Evolutionary conservation across 2,329 filamentous ascomycete genomes (phyloP), one percentile per base, ranked within the genome.

Genomic region (Aspergillus niger): DNA sequence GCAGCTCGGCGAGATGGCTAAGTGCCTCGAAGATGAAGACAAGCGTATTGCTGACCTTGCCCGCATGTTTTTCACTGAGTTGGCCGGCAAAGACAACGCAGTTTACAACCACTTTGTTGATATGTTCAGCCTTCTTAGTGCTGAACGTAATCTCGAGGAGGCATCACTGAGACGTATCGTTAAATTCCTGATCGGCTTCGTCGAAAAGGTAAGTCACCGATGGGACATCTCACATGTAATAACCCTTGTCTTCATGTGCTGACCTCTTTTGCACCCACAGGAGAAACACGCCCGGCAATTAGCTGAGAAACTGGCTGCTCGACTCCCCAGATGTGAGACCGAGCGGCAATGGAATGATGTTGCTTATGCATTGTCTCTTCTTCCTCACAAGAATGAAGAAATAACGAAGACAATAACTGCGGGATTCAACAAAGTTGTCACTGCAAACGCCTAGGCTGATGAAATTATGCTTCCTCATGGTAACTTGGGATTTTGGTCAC

Each of bases 71-170:
- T 99, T 99, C 77, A 94, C 92, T 0, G 95, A 99, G 77, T 85
- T 99, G 58, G 92, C 93, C 63, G 97, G 92, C 68, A 99, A 99
- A 81, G 95, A 99, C 75, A 99, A 99, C 72, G 95, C 95, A 2
- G 92, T 99, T 2, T 99, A 99, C 77, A 99, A 99, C 75, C 94
- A 99, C 79, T 99, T 99, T 77, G 92, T 99, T 28, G 95, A 99
- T 74, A 98, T 99, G 91, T 99, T 99, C 77, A 94, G 91, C 72
- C 80, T 98, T 65, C 82, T 99, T 50, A 95, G 91, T 60, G 90
- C 92, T 0, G 94, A 96, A 68, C 85, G 86, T 56, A 86, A 83
- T 30, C 82, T 99, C 66, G 88, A 92, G 8, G 94, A 97, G 74
- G 92, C 97, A 68, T 87, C 90, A 24, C 89, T 99, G 78, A 88